Evolutionary conservation across 2,329 filamentous ascomycete genomes (phyloP).

Genomic region (Penicillium sp.): DNA sequence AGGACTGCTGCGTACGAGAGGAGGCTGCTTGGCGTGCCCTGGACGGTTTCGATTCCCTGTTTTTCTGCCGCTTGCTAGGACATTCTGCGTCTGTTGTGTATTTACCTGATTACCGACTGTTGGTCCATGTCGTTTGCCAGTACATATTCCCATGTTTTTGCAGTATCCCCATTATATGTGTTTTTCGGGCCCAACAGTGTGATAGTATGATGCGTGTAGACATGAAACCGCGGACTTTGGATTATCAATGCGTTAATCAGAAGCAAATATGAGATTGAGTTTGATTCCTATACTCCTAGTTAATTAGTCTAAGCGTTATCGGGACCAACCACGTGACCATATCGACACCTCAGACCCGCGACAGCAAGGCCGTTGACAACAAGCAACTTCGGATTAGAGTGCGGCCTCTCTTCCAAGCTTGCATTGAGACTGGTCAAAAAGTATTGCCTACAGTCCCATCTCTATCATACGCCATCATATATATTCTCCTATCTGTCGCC

Average conservation of each 20-base stretch:
- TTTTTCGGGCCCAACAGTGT: not conserved
- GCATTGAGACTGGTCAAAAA: conserved; percentile 1
- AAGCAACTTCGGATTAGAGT: conserved; percentile 3
- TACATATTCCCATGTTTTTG: conserved; percentile 14
- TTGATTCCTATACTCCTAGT: too few species aligned
- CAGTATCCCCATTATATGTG: not conserved
- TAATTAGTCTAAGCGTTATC: conserved; percentile 1
- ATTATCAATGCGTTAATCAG: too few species aligned
- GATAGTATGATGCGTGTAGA: not conserved
- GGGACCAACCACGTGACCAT: conserved; percentile 12
- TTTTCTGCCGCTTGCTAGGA: conserved; percentile 2
- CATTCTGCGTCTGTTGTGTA: conserved; percentile 9
- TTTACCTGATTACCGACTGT: conserved; percentile 11
- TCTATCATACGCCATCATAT: not conserved
- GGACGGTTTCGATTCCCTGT: not conserved
- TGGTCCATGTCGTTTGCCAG: conserved; percentile 11
- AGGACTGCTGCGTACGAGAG: not conserved
- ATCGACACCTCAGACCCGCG: conserved; percentile 12
- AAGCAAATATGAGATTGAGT: too few species aligned
- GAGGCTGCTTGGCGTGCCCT: not conserved
- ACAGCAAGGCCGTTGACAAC: conserved; percentile 4
- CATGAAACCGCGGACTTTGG: not conserved
- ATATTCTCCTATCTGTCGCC: not conserved
- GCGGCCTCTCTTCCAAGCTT: conserved; percentile 6
- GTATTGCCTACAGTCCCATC: not conserved